These are phyloP conservation scores for Syzygium aromaticum DNA, from an alignment of 345 rosid genomes.

Conservation along the genomic window DNA sequence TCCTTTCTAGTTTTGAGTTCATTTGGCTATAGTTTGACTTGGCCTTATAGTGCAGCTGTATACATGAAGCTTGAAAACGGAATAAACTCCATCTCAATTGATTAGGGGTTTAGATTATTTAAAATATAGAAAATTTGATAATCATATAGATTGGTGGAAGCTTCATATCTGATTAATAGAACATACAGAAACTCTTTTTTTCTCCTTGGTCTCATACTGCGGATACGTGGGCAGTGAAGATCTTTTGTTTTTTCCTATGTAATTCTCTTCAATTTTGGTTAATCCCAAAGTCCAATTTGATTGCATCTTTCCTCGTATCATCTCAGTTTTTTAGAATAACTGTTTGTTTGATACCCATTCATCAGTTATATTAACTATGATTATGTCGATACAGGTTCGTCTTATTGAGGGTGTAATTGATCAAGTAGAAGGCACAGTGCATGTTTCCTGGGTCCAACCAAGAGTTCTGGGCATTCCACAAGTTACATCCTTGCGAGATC, in stretches of 20 bases:
- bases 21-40: neutral
- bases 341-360: neutral
- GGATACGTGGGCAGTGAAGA: neutral
- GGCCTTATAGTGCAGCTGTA: neutral
- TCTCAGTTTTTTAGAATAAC: neutral
- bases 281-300: neutral
- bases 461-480: slow-evolving; percentile 90
- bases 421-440: slow-evolving; percentile 83
- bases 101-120: neutral
- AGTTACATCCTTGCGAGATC: slow-evolving; percentile 77
- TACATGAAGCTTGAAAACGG: neutral
- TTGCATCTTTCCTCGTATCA: neutral
- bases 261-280: neutral
- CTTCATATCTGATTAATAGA: neutral
- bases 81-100: neutral
- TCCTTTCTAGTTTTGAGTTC: neutral
- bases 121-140: neutral
- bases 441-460: slow-evolving; percentile 98
- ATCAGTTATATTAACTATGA: neutral
- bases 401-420: slow-evolving; percentile 91
- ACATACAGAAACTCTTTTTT: neutral
- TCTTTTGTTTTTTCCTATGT: neutral
- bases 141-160: neutral
- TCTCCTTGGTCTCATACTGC: neutral
- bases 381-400: slow-evolving; percentile 54